These are phyloP conservation scores for Metschnikowia amazonensis DNA, from an alignment of 805 yeast genomes.

Conservation along the genomic window DNA sequence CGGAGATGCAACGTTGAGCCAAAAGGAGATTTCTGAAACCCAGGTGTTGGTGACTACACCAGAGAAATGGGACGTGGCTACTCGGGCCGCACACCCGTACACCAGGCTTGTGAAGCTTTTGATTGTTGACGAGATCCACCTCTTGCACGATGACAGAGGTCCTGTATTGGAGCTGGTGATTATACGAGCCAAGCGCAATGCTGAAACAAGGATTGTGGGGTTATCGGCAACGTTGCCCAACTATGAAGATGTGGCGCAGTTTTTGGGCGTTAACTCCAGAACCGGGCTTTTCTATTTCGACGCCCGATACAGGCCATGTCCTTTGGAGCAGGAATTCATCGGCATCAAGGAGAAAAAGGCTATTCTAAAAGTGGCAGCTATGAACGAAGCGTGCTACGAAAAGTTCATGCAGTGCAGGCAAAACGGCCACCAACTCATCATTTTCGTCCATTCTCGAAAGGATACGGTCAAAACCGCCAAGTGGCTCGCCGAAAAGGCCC, in stretches of 20 bases:
- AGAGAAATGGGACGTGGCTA: constrained; percentile 95
- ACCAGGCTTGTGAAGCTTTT: constrained; percentile 62
- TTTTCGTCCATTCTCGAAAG: constrained; percentile 91
- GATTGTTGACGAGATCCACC: constrained; percentile 89
- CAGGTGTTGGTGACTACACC: constrained; percentile 91
- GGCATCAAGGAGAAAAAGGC: constrained; percentile 85
- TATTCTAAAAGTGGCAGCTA: constrained; percentile 69
- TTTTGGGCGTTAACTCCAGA: constrained; percentile 57
- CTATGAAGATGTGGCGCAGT: constrained; percentile 78
- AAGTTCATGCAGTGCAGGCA: constrained; percentile 54
- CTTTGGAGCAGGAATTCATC: constrained; percentile 80
- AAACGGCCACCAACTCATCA: constrained; percentile 72
- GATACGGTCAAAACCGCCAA: constrained; percentile 85
- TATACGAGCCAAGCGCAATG: constrained; percentile 53
- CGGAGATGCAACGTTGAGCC: constrained; percentile 80
- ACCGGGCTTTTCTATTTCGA: constrained; percentile 78
- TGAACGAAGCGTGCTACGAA: constrained; percentile 89
- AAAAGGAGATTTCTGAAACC: constrained; percentile 69
- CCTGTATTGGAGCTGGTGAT: constrained; percentile 90
- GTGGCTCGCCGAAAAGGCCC: constrained; percentile 60
- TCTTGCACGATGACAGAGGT: constrained; percentile 91
- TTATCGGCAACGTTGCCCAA: constrained; percentile 92
- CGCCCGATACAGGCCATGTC: constrained; percentile 84
- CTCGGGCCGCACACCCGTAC: constrained; percentile 70
- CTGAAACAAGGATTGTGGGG: constrained; percentile 67